Evolutionary conservation across 1,139 yeast genomes (phyloP).

Genomic region (Kodamaea plutei): DNA sequence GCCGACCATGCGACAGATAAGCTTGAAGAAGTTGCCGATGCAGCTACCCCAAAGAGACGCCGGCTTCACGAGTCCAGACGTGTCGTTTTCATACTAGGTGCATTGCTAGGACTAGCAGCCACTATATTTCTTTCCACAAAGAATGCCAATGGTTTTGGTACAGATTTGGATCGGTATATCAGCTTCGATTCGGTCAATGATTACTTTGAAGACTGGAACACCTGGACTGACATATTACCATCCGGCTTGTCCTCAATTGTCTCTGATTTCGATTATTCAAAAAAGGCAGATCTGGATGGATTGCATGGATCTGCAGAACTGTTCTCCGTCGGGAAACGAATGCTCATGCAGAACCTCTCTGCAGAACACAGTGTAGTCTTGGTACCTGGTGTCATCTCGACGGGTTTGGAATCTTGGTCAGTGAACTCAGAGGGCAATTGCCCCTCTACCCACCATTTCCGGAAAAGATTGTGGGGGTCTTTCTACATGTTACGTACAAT

Average conservation of each 20-base stretch:
- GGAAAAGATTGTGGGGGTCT: slow-evolving; percentile 95
- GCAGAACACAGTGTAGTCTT: slow-evolving; percentile 76
- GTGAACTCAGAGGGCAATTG: slow-evolving; percentile 62
- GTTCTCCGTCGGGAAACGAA: slow-evolving; percentile 79
- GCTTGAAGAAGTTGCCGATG: too few relatives aligned
- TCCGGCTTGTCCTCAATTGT: slow-evolving; percentile 57
- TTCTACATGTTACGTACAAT: slow-evolving; percentile 91
- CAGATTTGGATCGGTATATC: slow-evolving; percentile 52
- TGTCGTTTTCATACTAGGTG: slow-evolving; percentile 52
- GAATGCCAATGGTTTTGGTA: slow-evolving; percentile 36
- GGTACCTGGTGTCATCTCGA: slow-evolving; percentile 95
- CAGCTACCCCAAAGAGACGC: slow-evolving; percentile 8
- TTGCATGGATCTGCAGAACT: slow-evolving; percentile 65
- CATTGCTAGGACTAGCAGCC: slow-evolving; percentile 60
- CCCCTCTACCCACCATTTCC: slow-evolving; percentile 77
- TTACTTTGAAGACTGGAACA: slow-evolving; percentile 40
- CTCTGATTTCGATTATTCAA: slow-evolving; percentile 44
- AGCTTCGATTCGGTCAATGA: slow-evolving; percentile 51
- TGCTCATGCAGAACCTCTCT: slow-evolving; percentile 47
- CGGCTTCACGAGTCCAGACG: slow-evolving; percentile 37
- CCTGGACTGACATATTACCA: slow-evolving; percentile 68
- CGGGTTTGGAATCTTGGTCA: slow-evolving; percentile 95
- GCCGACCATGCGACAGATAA: too few relatives aligned
- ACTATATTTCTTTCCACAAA: slow-evolving; percentile 61
- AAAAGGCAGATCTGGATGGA: slow-evolving; percentile 36